phyloP scores from a whole-genome alignment of 306 rosid genomes.

The Alnus rubra region DNA sequence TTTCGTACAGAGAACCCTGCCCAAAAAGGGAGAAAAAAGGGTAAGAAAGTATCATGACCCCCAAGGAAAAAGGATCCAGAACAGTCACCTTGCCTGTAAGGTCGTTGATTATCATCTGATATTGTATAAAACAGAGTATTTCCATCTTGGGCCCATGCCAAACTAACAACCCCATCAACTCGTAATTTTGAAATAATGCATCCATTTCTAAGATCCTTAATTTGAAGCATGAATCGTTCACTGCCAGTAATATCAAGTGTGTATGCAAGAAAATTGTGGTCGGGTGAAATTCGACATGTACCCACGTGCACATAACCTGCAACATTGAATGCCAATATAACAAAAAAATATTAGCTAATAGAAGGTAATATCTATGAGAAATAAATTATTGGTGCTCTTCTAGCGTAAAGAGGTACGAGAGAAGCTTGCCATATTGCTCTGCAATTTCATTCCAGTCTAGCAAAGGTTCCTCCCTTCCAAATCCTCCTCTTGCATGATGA shows the following conservation, averaged over 20 bases:
- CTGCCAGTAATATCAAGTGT: conserved; percentile 75
- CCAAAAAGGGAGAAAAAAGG: conserved; percentile 6
- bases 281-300: conserved; percentile 83
- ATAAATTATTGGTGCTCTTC: background rate
- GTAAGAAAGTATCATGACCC: conserved; percentile 6
- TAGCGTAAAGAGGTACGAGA: conserved; percentile 10
- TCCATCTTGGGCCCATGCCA: conserved; percentile 88
- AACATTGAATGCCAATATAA: conserved; percentile 17
- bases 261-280: conserved; percentile 80
- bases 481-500: conserved; percentile 31
- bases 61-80: background rate
- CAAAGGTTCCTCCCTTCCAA: conserved; percentile 54
- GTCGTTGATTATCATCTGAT: conserved; percentile 86
- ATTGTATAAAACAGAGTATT: conserved; percentile 66
- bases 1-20: conserved; percentile 75
- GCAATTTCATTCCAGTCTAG: conserved; percentile 97
- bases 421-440: conserved; percentile 60
- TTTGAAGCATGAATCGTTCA: conserved; percentile 72
- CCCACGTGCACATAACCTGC: conserved; percentile 95
- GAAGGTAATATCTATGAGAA: background rate
- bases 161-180: conserved; percentile 65
- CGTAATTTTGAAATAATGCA: conserved; percentile 42
- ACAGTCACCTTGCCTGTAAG: conserved; percentile 64
- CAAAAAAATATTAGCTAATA: conserved; percentile 2
- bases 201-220: conserved; percentile 81